Conservation (phyloP, 2,329 filamentous ascomycete genomes). For the Ophiostoma ulmi region DNA sequence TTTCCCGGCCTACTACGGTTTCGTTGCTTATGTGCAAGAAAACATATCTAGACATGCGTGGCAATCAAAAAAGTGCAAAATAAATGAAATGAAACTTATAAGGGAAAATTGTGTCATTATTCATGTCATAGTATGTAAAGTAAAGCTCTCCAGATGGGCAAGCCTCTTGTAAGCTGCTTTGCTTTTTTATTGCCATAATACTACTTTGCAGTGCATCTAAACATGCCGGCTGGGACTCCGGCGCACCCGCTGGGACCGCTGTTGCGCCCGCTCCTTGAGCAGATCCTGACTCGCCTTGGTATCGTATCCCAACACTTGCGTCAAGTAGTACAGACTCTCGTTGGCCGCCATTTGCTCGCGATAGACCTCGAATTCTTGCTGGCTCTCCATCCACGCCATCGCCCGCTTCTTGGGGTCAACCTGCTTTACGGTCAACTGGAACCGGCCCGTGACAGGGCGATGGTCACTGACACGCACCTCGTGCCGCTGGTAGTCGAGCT, state of each 20-base stretch:
- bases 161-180: not conserved
- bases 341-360: constrained; percentile 62
- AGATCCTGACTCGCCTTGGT: constrained; percentile 45
- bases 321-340: constrained; percentile 57
- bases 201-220: too few species aligned
- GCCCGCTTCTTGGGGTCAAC: constrained; percentile 64
- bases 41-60: not conserved
- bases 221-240: constrained; percentile 31
- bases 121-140: not conserved
- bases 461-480: constrained; percentile 91
- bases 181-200: not conserved
- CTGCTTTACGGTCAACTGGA: constrained; percentile 78
- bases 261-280: constrained; percentile 40
- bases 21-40: not conserved
- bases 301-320: constrained; percentile 50
- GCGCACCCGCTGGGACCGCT: constrained; percentile 23
- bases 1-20: not conserved
- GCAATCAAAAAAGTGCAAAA: not conserved
- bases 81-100: not conserved
- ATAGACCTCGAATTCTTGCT: constrained; percentile 68
- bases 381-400: constrained; percentile 64
- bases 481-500: constrained; percentile 81
- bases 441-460: constrained; percentile 79
- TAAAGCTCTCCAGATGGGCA: not conserved
- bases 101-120: not conserved